These are phyloP conservation scores for Thielaviopsis cerberus DNA, from an alignment of 2,329 filamentous ascomycete species.

Conservation along the genomic window DNA sequence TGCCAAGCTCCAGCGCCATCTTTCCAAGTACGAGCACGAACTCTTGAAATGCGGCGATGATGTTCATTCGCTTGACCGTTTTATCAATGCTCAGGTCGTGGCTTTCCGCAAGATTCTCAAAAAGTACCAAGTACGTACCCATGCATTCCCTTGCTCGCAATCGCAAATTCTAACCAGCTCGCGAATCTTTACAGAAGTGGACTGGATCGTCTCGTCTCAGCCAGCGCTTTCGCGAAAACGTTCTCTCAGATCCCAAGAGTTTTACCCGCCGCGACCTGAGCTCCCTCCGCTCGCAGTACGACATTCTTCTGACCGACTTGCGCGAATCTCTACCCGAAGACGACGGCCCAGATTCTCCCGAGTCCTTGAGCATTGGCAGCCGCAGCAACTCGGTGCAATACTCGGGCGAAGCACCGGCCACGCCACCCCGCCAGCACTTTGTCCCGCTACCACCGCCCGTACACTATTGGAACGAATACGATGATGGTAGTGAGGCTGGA, in stretches of 20 bases:
- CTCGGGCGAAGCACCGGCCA: slow-evolving; percentile 15
- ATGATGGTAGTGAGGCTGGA: slow-evolving; percentile 53
- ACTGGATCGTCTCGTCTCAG: slow-evolving; percentile 51
- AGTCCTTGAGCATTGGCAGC: slow-evolving; percentile 16
- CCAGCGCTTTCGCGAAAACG: slow-evolving; percentile 44
- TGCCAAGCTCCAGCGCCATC: slow-evolving; percentile 29
- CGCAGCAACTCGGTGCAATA: slow-evolving; percentile 12
- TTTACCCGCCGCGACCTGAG: slow-evolving; percentile 51
- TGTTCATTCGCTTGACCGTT: slow-evolving; percentile 49
- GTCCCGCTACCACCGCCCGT: slow-evolving; percentile 11
- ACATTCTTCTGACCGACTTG: slow-evolving; percentile 30
- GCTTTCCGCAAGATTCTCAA: slow-evolving; percentile 72
- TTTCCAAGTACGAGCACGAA: slow-evolving; percentile 35
- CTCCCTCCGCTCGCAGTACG: slow-evolving; percentile 30
- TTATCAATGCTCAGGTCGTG: slow-evolving; percentile 52
- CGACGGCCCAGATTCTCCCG: slow-evolving; percentile 22
- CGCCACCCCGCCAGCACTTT: slow-evolving; percentile 9
- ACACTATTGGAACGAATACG: slow-evolving; percentile 75
- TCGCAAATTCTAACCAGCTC: not conserved
- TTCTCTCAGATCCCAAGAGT: slow-evolving; percentile 48
- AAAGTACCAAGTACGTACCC: slow-evolving; percentile 48
- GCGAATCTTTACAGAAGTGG: slow-evolving; percentile 44
- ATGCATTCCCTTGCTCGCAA: not conserved
- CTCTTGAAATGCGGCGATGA: slow-evolving; percentile 47
- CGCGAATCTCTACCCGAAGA: slow-evolving; percentile 25